A percentile compares a stretch with the other conserved stretches of the same genome.
Evolutionary conservation across 768 basidiomycete species (phyloP).

Genomic region (Tremella yokohamensis): DNA sequence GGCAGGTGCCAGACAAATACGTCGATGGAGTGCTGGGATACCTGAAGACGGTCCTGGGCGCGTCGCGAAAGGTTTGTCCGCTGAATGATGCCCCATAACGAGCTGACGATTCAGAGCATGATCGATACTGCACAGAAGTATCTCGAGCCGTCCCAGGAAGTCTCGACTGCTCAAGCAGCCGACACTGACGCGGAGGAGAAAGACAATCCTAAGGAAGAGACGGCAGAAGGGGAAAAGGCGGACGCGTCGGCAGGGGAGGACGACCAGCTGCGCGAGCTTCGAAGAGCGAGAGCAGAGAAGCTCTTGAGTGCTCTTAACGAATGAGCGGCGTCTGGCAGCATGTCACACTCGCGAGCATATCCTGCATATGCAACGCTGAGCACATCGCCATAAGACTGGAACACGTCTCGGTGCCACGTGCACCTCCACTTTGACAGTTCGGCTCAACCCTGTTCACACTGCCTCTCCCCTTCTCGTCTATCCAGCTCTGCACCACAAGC

Average conservation of each 20-base stretch:
- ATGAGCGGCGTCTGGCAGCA: too few relatives aligned
- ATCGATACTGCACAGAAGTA: slow-evolving; percentile 20
- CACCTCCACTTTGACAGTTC: too few relatives aligned
- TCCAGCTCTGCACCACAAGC: too few relatives aligned
- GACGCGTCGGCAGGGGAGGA: background rate
- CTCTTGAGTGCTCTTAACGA: slow-evolving; percentile 6
- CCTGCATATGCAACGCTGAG: too few relatives aligned
- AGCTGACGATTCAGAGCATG: slow-evolving; percentile 8
- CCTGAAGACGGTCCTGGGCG: slow-evolving; percentile 37
- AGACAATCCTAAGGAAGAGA: background rate
- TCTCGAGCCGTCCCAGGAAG: slow-evolving; percentile 9
- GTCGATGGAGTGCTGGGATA: slow-evolving; percentile 36
- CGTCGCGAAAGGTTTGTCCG: slow-evolving; percentile 21
- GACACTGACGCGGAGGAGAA: background rate
- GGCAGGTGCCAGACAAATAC: slow-evolving; percentile 33
- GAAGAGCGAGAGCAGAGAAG: slow-evolving; percentile 26
- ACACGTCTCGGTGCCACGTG: too few relatives aligned
- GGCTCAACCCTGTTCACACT: too few relatives aligned
- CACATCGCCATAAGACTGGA: too few relatives aligned
- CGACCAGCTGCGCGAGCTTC: slow-evolving; percentile 9
- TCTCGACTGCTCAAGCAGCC: slow-evolving; percentile 1
- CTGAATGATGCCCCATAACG: background rate
- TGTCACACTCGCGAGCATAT: too few relatives aligned
- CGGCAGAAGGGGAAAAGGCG: background rate
- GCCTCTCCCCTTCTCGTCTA: too few relatives aligned